Conservation (phyloP, 116 monocot species). For the Cymodocea nodosa region DNA sequence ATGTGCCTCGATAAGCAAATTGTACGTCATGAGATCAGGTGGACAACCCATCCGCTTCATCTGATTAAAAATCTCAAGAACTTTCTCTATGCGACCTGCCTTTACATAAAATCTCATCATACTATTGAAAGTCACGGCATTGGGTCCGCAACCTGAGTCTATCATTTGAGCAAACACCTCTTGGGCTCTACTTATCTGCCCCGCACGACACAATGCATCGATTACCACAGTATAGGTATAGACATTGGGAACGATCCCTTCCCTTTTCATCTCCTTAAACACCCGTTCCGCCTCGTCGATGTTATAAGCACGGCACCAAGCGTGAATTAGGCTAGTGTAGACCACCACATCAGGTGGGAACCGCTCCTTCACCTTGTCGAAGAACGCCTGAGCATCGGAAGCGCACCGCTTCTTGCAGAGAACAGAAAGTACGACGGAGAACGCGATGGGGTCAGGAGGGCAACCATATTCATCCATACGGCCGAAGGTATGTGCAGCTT, state of each 20-base stretch:
- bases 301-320: conserved; percentile 71
- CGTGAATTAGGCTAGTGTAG: conserved; percentile 68
- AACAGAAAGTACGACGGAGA: conserved; percentile 42
- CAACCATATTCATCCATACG: conserved; percentile 63
- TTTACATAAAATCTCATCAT: conserved; percentile 69
- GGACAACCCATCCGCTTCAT: conserved; percentile 63
- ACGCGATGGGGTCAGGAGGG: conserved; percentile 26
- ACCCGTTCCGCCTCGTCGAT: conserved; percentile 65
- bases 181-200: conserved; percentile 63
- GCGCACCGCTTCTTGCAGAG: conserved; percentile 64
- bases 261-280: conserved; percentile 50
- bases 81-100: conserved; percentile 60
- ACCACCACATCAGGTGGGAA: conserved; percentile 70
- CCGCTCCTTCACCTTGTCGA: conserved; percentile 33
- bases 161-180: conserved; percentile 90
- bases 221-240: conserved; percentile 80
- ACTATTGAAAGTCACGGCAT: conserved; percentile 74
- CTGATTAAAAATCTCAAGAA: conserved; percentile 76
- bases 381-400: conserved; percentile 62
- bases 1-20: conserved; percentile 69
- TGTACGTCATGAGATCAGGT: conserved; percentile 78
- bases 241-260: conserved; percentile 66
- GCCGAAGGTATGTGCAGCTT: conserved; percentile 43
- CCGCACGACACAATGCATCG: conserved; percentile 62
- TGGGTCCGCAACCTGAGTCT: conserved; percentile 47